These are phyloP conservation scores for Trametes hirsuta DNA, from an alignment of 1,284 basidiomycete genomes.

Conservation along the genomic window DNA sequence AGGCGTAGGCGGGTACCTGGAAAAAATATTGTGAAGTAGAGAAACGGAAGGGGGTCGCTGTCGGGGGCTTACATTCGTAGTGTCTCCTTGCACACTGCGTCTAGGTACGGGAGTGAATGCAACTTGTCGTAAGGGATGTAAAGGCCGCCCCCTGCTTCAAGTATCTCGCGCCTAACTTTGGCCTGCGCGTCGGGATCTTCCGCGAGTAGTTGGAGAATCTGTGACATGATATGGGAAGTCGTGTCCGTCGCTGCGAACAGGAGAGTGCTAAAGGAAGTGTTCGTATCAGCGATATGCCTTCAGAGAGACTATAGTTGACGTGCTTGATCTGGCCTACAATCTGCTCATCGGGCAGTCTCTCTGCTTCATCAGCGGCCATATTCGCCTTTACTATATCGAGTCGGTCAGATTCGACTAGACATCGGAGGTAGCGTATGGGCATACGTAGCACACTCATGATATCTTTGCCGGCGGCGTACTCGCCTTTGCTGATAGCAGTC, in stretches of 20 bases:
- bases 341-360: slow-evolving; percentile 20
- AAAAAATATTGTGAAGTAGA: not conserved
- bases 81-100: slow-evolving; percentile 38
- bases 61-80: slow-evolving; percentile 27
- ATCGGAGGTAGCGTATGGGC: not conserved
- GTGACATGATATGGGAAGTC: too few relatives aligned
- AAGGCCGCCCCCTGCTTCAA: too few relatives aligned
- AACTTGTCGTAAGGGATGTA: slow-evolving; percentile 3
- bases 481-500: slow-evolving; percentile 23
- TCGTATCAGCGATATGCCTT: too few relatives aligned
- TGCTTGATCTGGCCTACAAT: slow-evolving; percentile 29
- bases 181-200: too few relatives aligned
- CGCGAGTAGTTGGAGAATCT: too few relatives aligned
- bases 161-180: too few relatives aligned
- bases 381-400: slow-evolving; percentile 16
- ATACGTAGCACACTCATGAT: slow-evolving; percentile 39
- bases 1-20: slow-evolving; percentile 6
- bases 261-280: too few relatives aligned
- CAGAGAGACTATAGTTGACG: not conserved
- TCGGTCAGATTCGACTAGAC: not conserved
- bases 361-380: slow-evolving; percentile 11
- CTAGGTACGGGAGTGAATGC: slow-evolving; percentile 34
- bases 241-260: too few relatives aligned
- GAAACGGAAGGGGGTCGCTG: too few relatives aligned
- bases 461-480: slow-evolving; percentile 33